Percentiles rank a stretch among this genome's conserved stretches.
These are phyloP conservation scores for Gossypium herbaceum DNA, from an alignment of 345 rosid genomes.

Conservation along the genomic window DNA sequence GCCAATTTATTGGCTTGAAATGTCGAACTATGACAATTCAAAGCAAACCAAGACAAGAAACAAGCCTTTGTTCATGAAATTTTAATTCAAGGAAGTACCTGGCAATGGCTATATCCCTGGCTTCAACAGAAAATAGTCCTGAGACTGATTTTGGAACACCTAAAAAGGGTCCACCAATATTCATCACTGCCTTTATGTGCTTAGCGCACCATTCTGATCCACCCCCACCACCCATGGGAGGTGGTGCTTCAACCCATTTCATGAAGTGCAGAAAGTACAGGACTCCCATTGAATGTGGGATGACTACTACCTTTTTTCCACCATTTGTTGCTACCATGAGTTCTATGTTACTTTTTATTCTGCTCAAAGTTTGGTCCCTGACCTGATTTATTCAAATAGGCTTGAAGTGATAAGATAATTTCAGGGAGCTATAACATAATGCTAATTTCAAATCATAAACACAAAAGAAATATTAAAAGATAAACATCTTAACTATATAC, in stretches of 20 bases:
- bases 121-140: conserved; percentile 59
- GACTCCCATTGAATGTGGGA: conserved; percentile 78
- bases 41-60: conserved; percentile 1
- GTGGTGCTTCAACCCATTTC: conserved; percentile 78
- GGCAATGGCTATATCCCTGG: conserved; percentile 62
- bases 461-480: not conserved
- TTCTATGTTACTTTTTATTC: conserved; percentile 69
- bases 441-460: not conserved
- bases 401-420: conserved; percentile 10
- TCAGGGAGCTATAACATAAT: not conserved
- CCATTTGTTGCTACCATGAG: conserved; percentile 62
- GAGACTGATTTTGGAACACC: conserved; percentile 68
- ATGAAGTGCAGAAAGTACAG: conserved; percentile 70
- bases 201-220: conserved; percentile 65
- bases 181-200: conserved; percentile 65
- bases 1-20: not conserved
- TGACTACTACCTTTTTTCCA: conserved; percentile 56
- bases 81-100: conserved; percentile 32
- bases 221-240: conserved; percentile 75
- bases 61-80: not conserved
- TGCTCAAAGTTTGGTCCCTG: conserved; percentile 56
- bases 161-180: conserved; percentile 68
- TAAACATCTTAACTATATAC: not conserved
- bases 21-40: not conserved
- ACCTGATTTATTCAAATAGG: conserved; percentile 37